Conservation (phyloP, 2,329 filamentous ascomycete species). For the Aspergillus japonicus region DNA sequence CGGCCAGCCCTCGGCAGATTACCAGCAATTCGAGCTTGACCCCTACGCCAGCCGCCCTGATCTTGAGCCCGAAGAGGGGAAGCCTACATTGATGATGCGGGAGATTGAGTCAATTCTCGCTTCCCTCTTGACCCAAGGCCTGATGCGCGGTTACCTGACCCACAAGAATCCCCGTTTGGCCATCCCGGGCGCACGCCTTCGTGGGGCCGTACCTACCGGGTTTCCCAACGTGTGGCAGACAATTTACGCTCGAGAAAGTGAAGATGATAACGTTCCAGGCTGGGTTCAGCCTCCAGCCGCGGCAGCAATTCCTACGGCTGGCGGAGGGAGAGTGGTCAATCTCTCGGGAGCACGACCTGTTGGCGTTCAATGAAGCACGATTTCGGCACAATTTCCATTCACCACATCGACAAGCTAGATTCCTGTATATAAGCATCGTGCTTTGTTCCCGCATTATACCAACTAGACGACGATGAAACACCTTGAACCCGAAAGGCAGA, state of each 20-base stretch:
- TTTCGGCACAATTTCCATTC: neutral
- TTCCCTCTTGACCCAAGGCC: slow-evolving; percentile 73
- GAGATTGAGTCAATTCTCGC: slow-evolving; percentile 78
- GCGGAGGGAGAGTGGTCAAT: slow-evolving; percentile 58
- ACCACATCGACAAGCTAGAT: neutral
- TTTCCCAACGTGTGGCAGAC: slow-evolving; percentile 75
- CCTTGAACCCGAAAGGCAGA: neutral
- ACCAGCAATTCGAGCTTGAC: slow-evolving; percentile 50
- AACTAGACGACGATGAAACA: neutral
- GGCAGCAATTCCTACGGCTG: slow-evolving; percentile 27
- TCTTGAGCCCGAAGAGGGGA: slow-evolving; percentile 18
- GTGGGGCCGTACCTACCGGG: slow-evolving; percentile 43
- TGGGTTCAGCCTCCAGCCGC: slow-evolving; percentile 60
- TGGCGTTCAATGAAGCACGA: slow-evolving; percentile 32
- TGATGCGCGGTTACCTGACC: slow-evolving; percentile 81
- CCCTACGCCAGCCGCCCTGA: slow-evolving; percentile 54
- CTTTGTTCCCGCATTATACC: neutral
- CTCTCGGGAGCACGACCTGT: slow-evolving; percentile 56
- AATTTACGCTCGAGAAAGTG: slow-evolving; percentile 60
- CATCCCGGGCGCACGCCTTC: slow-evolving; percentile 65
- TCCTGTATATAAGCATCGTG: neutral
- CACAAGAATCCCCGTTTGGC: slow-evolving; percentile 76
- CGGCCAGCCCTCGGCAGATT: slow-evolving; percentile 29
- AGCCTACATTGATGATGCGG: slow-evolving; percentile 47
- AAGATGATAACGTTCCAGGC: slow-evolving; percentile 67